Evolutionary conservation across 495 filamentous ascomycete species (phyloP).

Genomic region (Zalerion maritima): DNA sequence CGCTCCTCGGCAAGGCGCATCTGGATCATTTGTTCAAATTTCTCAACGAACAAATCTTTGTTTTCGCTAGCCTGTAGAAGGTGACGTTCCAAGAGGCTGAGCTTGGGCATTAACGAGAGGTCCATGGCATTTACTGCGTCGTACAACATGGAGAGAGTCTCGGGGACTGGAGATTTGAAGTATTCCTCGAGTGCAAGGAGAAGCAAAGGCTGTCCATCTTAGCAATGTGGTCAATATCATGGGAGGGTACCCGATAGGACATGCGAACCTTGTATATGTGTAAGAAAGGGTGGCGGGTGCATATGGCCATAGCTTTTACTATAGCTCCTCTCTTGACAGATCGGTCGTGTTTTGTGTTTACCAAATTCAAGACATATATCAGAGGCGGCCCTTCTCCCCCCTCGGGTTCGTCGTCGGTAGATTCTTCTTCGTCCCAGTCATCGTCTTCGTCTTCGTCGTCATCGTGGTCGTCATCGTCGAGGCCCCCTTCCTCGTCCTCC

Average conservation of each 20-base stretch:
- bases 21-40: slow-evolving; percentile 89
- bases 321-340: slow-evolving; percentile 83
- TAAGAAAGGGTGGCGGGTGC: slow-evolving; percentile 93
- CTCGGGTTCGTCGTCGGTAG: slow-evolving; percentile 44
- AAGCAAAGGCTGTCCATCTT: slow-evolving; percentile 57
- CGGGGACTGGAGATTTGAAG: slow-evolving; percentile 79
- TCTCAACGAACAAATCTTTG: slow-evolving; percentile 94
- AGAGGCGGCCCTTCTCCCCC: slow-evolving; percentile 71
- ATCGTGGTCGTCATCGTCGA: slow-evolving; percentile 28
- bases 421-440: slow-evolving; percentile 41
- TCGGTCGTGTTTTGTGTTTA: slow-evolving; percentile 95
- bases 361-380: slow-evolving; percentile 93
- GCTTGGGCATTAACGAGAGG: slow-evolving; percentile 77
- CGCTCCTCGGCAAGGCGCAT: slow-evolving; percentile 39
- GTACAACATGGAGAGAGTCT: slow-evolving; percentile 82
- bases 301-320: slow-evolving; percentile 99
- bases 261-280: slow-evolving; percentile 85
- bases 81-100: slow-evolving; percentile 69
- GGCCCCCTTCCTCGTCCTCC: slow-evolving; percentile 23
- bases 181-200: slow-evolving; percentile 95
- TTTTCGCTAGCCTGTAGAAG: slow-evolving; percentile 82
- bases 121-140: slow-evolving; percentile 94
- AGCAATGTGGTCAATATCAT: no score
- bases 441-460: slow-evolving; percentile 36
- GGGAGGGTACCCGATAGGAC: slow-evolving; percentile 1